Percentiles rank a stretch among this genome's conserved stretches.
phyloP scores from a whole-genome alignment of 331 rosid species.

The Quercus phellos region DNA sequence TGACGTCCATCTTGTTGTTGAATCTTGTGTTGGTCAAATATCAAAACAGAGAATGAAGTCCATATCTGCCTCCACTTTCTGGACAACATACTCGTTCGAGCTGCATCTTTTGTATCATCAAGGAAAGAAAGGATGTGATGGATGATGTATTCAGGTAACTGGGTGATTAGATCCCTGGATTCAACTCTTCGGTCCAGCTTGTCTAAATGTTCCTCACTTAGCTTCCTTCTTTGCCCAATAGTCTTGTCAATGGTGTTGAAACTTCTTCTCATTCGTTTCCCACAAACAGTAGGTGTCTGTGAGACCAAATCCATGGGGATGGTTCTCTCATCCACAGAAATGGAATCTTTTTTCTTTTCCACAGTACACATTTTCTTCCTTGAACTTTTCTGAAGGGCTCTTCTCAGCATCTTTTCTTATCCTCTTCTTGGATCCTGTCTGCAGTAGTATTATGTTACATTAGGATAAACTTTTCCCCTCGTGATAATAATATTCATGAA shows the following conservation, averaged over 20 bases:
- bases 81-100: conserved; percentile 50
- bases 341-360: not conserved
- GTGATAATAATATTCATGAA: not conserved
- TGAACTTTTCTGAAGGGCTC: not conserved
- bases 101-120: conserved; percentile 30
- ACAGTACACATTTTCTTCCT: not conserved
- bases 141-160: conserved; percentile 43
- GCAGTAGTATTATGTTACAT: not conserved
- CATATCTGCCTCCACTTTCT: conserved; percentile 52
- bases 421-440: not conserved
- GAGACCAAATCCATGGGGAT: not conserved
- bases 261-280: conserved; percentile 20
- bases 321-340: not conserved
- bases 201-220: not conserved
- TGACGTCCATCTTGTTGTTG: conserved; percentile 6
- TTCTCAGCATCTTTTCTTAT: not conserved
- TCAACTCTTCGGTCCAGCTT: conserved; percentile 11
- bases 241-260: conserved; percentile 1
- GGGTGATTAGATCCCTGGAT: conserved; percentile 33
- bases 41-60: conserved; percentile 43
- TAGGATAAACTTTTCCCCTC: not conserved
- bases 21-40: conserved; percentile 35
- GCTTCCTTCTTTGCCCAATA: conserved; percentile 14
- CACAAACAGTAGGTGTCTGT: not conserved
- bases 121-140: conserved; percentile 44